Evolutionary conservation across 768 basidiomycete species (phyloP).

Genomic region (Boletus sensibilis): DNA sequence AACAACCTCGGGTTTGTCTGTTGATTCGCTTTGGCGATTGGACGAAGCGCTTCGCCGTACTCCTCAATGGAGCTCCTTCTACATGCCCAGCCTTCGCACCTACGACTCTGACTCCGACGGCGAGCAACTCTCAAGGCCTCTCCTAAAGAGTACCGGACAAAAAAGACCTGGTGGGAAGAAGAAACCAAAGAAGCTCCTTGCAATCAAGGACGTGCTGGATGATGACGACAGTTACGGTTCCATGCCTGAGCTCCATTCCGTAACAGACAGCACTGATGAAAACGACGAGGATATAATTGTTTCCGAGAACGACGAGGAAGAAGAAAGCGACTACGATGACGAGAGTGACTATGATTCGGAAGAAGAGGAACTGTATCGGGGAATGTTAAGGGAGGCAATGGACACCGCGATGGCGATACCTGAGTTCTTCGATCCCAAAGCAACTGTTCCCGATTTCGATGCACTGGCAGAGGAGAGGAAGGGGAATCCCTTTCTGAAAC

Average conservation of each 20-base stretch:
- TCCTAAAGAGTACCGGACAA: conserved; percentile 12
- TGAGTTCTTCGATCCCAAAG: conserved; percentile 56
- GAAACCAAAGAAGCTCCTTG: conserved; percentile 42
- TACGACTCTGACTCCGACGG: conserved; percentile 27
- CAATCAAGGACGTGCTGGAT: conserved; percentile 47
- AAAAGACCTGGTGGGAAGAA: conserved; percentile 24
- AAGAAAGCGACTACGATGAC: conserved; percentile 36
- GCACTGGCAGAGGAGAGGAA: conserved; percentile 50
- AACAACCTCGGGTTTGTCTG: conserved; percentile 46
- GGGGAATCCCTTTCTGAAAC: conserved; percentile 75
- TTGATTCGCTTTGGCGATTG: conserved; percentile 67
- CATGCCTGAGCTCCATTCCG: conserved; percentile 67
- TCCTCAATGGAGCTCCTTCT: conserved; percentile 61
- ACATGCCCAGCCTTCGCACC: conserved; percentile 21
- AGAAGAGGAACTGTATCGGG: conserved; percentile 63
- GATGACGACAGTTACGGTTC: conserved; percentile 47
- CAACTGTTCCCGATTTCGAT: conserved; percentile 44
- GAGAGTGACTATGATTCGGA: conserved; percentile 62
- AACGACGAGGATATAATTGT: conserved; percentile 35
- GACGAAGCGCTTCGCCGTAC: conserved; percentile 46
- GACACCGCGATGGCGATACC: conserved; percentile 55
- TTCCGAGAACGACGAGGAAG: conserved; percentile 35
- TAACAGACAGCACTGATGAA: conserved; percentile 58
- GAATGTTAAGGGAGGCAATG: conserved; percentile 70
- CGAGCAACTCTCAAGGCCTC: conserved; percentile 17